Percentiles rank a stretch among this genome's conserved stretches.
Evolutionary conservation across 2,329 filamentous ascomycete genomes (phyloP).

Genomic region (Botryosphaeria dothidea): DNA sequence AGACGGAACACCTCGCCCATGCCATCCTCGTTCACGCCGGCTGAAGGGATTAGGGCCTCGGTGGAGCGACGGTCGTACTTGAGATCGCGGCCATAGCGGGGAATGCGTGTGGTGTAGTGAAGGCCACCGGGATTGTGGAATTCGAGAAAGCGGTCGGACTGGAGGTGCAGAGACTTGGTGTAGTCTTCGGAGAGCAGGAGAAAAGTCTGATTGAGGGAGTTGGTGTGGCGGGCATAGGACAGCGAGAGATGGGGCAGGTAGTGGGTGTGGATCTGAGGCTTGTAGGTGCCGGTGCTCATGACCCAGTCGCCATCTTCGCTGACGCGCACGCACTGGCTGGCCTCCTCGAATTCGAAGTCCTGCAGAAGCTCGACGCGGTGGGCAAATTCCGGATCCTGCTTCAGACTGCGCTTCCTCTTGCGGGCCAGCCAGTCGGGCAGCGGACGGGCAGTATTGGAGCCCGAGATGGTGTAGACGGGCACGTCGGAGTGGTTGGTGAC

Average conservation of each 20-base stretch:
- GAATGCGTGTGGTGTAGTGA: slow-evolving; percentile 86
- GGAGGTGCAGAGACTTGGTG: slow-evolving; percentile 79
- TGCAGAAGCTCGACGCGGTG: slow-evolving; percentile 93
- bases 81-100: slow-evolving; percentile 87
- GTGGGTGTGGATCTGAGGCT: slow-evolving; percentile 92
- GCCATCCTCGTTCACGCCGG: slow-evolving; percentile 82
- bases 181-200: slow-evolving; percentile 86
- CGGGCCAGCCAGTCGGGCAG: slow-evolving; percentile 94
- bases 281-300: slow-evolving; percentile 84
- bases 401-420: slow-evolving; percentile 85
- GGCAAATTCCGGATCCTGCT: slow-evolving; percentile 88
- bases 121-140: slow-evolving; percentile 88
- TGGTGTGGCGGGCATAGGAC: slow-evolving; percentile 91
- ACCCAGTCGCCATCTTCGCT: slow-evolving; percentile 97
- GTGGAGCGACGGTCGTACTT: slow-evolving; percentile 79
- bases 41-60: slow-evolving; percentile 83
- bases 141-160: slow-evolving; percentile 86
- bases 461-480: slow-evolving; percentile 92
- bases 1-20: slow-evolving; percentile 90
- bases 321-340: slow-evolving; percentile 83
- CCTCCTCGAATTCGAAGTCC: slow-evolving; percentile 97
- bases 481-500: slow-evolving; percentile 79
- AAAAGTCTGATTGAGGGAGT: slow-evolving; percentile 88
- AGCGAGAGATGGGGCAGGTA: slow-evolving; percentile 89
- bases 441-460: slow-evolving; percentile 81